phyloP scores from a whole-genome alignment of 306 rosid genomes.

The Notholithocarpus densiflorus region DNA sequence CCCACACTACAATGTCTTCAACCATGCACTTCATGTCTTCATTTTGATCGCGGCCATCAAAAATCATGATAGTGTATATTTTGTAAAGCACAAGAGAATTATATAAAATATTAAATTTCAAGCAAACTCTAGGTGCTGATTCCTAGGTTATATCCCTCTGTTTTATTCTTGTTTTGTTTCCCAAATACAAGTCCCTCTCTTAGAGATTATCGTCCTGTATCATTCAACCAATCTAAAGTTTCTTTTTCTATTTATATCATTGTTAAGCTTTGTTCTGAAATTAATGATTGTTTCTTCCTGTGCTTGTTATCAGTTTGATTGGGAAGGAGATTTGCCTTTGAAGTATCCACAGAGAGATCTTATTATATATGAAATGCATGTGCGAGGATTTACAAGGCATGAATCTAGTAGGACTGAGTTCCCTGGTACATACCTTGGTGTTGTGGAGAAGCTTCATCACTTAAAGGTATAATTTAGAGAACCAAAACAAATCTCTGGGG shows the following conservation, averaged over 20 bases:
- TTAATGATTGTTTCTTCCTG: conserved; percentile 7
- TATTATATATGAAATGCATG: conserved; percentile 91
- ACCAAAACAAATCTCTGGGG: background rate
- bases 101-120: too few species aligned
- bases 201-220: too few species aligned
- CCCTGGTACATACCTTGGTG: conserved; percentile 94
- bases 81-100: too few species aligned
- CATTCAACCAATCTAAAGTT: background rate
- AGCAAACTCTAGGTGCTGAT: too few species aligned
- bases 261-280: background rate
- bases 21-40: too few species aligned
- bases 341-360: conserved; percentile 78
- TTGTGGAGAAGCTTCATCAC: conserved; percentile 90
- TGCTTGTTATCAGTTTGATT: conserved; percentile 70
- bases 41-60: too few species aligned
- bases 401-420: conserved; percentile 66
- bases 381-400: conserved; percentile 86
- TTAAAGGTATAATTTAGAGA: conserved; percentile 56
- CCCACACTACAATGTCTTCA: too few species aligned
- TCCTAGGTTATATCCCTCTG: too few species aligned
- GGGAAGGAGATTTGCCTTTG: conserved; percentile 98
- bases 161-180: too few species aligned
- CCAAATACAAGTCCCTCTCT: too few species aligned
- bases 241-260: background rate
- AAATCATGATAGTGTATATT: too few species aligned